These are phyloP conservation scores for Cryptosporidium baileyi DNA, from an alignment of 169 alveolate species.

Conservation along the genomic window DNA sequence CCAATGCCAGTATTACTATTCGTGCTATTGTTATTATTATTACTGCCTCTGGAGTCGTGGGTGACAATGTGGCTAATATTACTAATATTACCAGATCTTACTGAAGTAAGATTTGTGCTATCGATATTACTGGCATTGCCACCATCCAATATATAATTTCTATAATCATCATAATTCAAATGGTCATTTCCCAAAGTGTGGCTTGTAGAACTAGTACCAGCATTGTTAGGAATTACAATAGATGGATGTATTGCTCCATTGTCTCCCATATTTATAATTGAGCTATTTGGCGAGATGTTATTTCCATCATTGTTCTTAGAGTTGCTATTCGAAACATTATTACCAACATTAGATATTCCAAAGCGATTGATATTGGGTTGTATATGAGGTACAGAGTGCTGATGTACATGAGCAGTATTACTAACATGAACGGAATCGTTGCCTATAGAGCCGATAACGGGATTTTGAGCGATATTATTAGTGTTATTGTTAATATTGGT, in stretches of 20 bases:
- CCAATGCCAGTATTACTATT: background rate
- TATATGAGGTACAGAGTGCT: constrained; percentile 23
- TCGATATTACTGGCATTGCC: background rate
- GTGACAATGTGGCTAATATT: background rate
- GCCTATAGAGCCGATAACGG: constrained; percentile 46
- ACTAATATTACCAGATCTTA: background rate
- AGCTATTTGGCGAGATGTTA: too few relatives aligned
- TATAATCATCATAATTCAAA: constrained; percentile 58
- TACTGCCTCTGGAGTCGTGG: constrained; percentile 4
- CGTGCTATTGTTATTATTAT: background rate
- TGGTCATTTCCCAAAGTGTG: constrained; percentile 36
- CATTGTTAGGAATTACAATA: background rate
- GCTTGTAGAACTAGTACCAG: background rate
- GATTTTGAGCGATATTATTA: background rate
- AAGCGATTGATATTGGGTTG: background rate
- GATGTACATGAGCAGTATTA: background rate
- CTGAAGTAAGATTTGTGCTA: background rate
- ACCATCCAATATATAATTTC: constrained; percentile 55
- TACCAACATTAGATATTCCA: constrained; percentile 30
- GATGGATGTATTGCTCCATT: constrained; percentile 28
- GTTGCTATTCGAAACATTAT: background rate
- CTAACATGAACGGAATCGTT: constrained; percentile 32
- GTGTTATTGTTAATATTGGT: background rate
- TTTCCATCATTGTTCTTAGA: background rate
- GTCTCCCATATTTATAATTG: constrained; percentile 12